These are phyloP conservation scores for Geotrichum bryndzae DNA, from an alignment of 1,139 yeast genomes.

Conservation along the genomic window DNA sequence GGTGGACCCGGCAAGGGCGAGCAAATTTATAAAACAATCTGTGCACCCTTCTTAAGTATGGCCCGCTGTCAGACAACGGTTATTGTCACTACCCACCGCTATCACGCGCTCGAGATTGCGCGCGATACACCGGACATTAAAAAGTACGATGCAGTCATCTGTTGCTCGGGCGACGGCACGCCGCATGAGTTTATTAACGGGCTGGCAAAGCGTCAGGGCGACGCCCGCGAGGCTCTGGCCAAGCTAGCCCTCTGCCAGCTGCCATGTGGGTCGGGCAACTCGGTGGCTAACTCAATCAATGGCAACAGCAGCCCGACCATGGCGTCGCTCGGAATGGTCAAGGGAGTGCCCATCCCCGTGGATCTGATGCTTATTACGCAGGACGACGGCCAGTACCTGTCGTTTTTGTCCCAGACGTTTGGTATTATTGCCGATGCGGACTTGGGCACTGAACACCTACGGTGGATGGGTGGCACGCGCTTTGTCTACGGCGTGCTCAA, in stretches of 20 bases:
- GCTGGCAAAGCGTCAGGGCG: constrained; percentile 57
- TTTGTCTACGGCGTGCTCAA: constrained; percentile 76
- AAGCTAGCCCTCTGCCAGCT: constrained; percentile 71
- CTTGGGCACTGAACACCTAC: constrained; percentile 81
- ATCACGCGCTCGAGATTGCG: constrained; percentile 75
- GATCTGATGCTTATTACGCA: constrained; percentile 84
- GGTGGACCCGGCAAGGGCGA: constrained; percentile 84
- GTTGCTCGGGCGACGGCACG: constrained; percentile 95
- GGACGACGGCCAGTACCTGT: constrained; percentile 40
- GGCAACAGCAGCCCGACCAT: constrained; percentile 62
- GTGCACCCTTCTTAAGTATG: constrained; percentile 65
- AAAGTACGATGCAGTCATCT: constrained; percentile 68
- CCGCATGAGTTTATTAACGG: constrained; percentile 95
- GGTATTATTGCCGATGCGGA: constrained; percentile 93
- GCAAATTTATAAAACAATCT: constrained; percentile 49
- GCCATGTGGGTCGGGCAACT: constrained; percentile 96
- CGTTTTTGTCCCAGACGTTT: constrained; percentile 80
- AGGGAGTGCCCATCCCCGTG: constrained; percentile 56
- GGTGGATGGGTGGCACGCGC: constrained; percentile 84
- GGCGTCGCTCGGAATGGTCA: constrained; percentile 68
- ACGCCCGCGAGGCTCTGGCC: constrained; percentile 54
- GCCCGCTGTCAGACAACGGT: constrained; percentile 58
- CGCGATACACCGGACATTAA: constrained; percentile 37
- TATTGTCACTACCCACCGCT: constrained; percentile 54
- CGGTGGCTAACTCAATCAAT: constrained; percentile 74